Base-by-base conservation (phyloP, 225 moss, liverwort and hornwort genomes). In the Physcomitrium patens region DNA sequence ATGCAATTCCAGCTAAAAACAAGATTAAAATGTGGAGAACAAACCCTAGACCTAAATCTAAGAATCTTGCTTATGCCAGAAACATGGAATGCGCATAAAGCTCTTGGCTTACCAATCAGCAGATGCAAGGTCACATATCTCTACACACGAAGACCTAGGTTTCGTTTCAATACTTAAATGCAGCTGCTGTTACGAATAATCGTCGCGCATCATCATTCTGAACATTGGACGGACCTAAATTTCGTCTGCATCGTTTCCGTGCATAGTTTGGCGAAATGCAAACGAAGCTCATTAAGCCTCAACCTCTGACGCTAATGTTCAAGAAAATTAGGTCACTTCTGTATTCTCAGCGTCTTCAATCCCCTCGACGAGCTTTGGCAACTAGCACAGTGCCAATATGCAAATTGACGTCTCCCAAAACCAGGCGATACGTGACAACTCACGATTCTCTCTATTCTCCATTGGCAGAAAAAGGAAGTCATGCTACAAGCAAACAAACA, bases 41-140 rank as follows among this genome's bases (percentile, higher is more conserved):
- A 66, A 66, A 66, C 45, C 65, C 65, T 66, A 66, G 45, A 66
- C 65, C 65, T 66, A 66, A 66, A 22, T 65, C 18, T 5, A 13
- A 46, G 19, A 7, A 5, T 56, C 31, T 20, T 8, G 19, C 14
- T 56, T 5, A 20, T 56, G 18, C 55, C 22, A 37, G 16, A 16
- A 22, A 22, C 24, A 26, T 10, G 1, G 58, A 22, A 24, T 58
- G 2, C 22, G 58, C 58, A 23, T 24, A 58, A 7, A 58, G 58
- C 23, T 58, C 58, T 58, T 16, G 22, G 8, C 16, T 7, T 22
- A 23, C 58, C 23, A 58, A 58, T 58, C 24, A 7, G 24, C 22
- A 8, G 2, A 10, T 58, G 58, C 22, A 58, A 22, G 9, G 8
- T 26, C 24, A 13, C 58, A 58, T 22, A 10, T 58, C 26, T 24